These are phyloP conservation scores for Ottelia alismoides DNA, from an alignment of 106 monocot species.

Conservation along the genomic window DNA sequence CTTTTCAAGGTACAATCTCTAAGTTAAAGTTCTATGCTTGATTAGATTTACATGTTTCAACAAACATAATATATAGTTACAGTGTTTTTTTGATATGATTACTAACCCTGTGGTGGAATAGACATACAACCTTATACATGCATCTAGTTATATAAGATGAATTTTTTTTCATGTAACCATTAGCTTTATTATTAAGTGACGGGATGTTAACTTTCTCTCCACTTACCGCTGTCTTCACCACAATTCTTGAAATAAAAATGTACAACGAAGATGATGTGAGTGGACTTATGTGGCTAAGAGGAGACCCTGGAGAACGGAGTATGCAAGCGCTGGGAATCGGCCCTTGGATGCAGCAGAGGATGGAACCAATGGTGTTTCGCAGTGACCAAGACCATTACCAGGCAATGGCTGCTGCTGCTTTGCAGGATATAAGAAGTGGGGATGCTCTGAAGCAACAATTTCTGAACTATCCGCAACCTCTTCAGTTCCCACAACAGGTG, in stretches of 20 bases:
- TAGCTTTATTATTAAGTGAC: too few species aligned
- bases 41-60: too few species aligned
- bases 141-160: too few species aligned
- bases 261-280: slow-evolving; percentile 53
- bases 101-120: too few species aligned
- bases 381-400: slow-evolving; percentile 63
- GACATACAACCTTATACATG: too few species aligned
- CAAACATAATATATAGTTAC: too few species aligned
- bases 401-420: slow-evolving; percentile 56
- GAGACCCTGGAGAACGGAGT: slow-evolving; percentile 40
- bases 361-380: slow-evolving; percentile 47
- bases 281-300: slow-evolving; percentile 72
- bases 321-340: slow-evolving; percentile 47
- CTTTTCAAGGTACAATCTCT: slow-evolving; percentile 35
- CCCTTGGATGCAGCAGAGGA: slow-evolving; percentile 46
- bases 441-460: slow-evolving; percentile 60
- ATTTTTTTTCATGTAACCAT: too few species aligned
- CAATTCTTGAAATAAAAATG: too few species aligned
- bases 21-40: too few species aligned
- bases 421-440: slow-evolving; percentile 43
- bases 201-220: too few species aligned
- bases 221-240: too few species aligned
- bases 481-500: slow-evolving; percentile 47
- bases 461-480: slow-evolving; percentile 57
- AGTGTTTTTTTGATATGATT: too few species aligned